Conservation (phyloP, 1,284 basidiomycete species). For the Cystobasidiaceae sp. region DNA sequence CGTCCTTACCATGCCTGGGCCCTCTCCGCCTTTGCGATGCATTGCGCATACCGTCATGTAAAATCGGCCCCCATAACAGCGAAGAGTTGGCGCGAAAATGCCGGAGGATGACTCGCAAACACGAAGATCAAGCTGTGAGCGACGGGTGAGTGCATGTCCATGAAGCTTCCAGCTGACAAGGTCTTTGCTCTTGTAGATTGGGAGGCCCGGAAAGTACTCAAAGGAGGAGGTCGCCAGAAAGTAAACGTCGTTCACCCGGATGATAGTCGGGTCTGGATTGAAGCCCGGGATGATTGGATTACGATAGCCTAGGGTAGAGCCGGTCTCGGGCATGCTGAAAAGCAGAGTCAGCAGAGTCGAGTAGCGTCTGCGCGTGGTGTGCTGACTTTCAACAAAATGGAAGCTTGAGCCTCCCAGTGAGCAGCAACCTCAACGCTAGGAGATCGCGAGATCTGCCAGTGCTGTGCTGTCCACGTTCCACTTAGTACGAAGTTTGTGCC, state of each 20-base stretch:
- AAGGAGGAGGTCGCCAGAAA: constrained; percentile 41
- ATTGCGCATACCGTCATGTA: constrained; percentile 39
- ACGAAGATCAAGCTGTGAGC: constrained; percentile 38
- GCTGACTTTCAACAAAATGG: no score
- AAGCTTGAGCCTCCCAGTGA: no score
- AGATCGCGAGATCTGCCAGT: no score
- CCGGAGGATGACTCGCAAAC: constrained; percentile 35
- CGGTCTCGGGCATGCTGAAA: no score
- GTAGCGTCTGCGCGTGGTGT: no score
- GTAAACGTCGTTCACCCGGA: constrained; percentile 37
- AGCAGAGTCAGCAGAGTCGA: no score
- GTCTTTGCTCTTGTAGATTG: constrained; percentile 40
- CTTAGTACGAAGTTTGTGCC: no score
- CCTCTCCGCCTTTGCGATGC: constrained; percentile 11
- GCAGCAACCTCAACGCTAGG: no score
- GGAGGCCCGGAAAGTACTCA: constrained; percentile 42
- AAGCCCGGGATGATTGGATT: constrained; percentile 43
- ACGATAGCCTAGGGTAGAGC: constrained; percentile 27
- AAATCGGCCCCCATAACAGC: constrained; percentile 37
- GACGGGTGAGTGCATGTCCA: constrained; percentile 39
- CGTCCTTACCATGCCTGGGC: constrained; percentile 2
- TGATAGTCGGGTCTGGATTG: constrained; percentile 43
- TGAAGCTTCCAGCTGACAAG: constrained; percentile 41
- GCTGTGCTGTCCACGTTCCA: no score
- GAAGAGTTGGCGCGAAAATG: constrained; percentile 39